phyloP scores from a whole-genome alignment of 306 rosid genomes.

The Urtica urens region DNA sequence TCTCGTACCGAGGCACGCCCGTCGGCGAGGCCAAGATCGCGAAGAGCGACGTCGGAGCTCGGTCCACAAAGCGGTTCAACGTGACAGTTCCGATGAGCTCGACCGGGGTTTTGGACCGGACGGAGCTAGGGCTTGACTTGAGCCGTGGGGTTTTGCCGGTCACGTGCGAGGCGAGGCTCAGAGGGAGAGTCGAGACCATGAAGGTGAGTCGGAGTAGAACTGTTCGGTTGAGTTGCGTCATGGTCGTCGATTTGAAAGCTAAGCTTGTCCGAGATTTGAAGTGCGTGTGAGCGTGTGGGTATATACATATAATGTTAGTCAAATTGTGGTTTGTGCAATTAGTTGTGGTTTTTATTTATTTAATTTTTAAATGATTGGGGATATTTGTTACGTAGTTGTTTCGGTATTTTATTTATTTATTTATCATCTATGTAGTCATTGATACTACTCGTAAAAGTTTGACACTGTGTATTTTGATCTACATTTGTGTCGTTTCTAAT shows the following conservation, averaged over 20 bases:
- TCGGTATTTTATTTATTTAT: no score
- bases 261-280: background rate
- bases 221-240: constrained; percentile 15
- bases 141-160: constrained; percentile 9
- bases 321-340: no score
- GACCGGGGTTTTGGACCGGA: background rate
- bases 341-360: no score
- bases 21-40: constrained; percentile 11
- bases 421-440: no score
- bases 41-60: constrained; percentile 4
- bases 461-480: no score
- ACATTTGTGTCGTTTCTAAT: no score
- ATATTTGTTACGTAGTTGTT: no score
- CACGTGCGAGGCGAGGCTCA: constrained; percentile 8
- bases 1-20: constrained; percentile 11
- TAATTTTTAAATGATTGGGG: no score
- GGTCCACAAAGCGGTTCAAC: constrained; percentile 11
- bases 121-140: constrained; percentile 12
- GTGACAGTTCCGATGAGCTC: constrained; percentile 13
- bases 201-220: constrained; percentile 13
- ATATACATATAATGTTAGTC: no score
- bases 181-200: constrained; percentile 18
- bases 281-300: background rate
- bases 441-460: no score
- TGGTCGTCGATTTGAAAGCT: constrained; percentile 8